Percentiles rank a stretch among this genome's conserved stretches.
phyloP scores from a whole-genome alignment of 1,139 yeast genomes.

The Yamadazyma pseudoaaseri region DNA sequence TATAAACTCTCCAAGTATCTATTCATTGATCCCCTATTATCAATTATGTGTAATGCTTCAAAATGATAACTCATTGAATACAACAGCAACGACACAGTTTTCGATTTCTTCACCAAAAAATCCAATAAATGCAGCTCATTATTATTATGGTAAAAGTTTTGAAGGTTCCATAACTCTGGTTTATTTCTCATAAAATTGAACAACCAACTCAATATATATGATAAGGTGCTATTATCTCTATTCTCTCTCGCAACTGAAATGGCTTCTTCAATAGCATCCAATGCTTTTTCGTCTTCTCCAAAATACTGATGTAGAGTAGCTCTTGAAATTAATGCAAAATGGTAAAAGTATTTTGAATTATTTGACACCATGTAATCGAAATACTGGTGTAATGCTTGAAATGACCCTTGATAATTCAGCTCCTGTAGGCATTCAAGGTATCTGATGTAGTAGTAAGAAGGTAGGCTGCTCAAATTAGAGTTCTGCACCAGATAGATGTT shows the following conservation, averaged over 20 bases:
- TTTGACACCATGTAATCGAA: constrained; percentile 84
- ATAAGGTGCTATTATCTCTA: constrained; percentile 70
- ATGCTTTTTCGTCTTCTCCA: constrained; percentile 71
- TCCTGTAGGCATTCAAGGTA: constrained; percentile 62
- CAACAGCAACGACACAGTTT: constrained; percentile 49
- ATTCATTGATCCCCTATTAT: constrained; percentile 48
- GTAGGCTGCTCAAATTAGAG: constrained; percentile 48
- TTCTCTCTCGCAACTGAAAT: constrained; percentile 86
- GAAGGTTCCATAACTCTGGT: constrained; percentile 53
- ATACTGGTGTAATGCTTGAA: constrained; percentile 72
- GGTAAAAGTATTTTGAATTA: constrained; percentile 65
- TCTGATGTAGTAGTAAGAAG: constrained; percentile 62
- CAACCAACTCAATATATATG: constrained; percentile 78
- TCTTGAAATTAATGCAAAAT: constrained; percentile 75
- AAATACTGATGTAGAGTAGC: constrained; percentile 79
- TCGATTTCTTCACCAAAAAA: constrained; percentile 59
- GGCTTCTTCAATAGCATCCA: constrained; percentile 83
- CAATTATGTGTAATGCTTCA: constrained; percentile 53
- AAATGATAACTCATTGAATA: constrained; percentile 61
- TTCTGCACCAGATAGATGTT: constrained; percentile 44
- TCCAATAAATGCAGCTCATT: constrained; percentile 60
- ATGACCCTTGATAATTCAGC: constrained; percentile 72
- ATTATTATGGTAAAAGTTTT: constrained; percentile 39
- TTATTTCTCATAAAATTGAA: constrained; percentile 66
- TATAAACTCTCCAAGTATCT: constrained; percentile 51